Evolutionary conservation across 2,329 filamentous ascomycete species (phyloP), one percentile per base, ranked within the genome.

Genomic region (Epichloe amarillans): DNA sequence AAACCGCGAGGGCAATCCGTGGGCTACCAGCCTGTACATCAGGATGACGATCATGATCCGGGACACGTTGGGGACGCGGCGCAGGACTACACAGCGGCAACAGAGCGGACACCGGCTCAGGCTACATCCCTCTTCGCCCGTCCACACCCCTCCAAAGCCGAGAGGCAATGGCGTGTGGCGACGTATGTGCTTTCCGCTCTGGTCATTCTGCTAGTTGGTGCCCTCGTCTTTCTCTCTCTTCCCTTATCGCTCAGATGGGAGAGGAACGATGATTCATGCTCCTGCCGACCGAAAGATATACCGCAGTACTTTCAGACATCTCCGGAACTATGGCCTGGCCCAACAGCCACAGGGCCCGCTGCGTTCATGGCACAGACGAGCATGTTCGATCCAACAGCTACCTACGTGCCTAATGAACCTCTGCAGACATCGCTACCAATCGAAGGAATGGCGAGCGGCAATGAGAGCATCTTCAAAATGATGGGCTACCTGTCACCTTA

Each of bases 311-410:
- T 82, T 58, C 76, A 82, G 62, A 83, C 79, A 0, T 71, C 69
- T 23, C 78, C 79, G 3, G 71, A 82, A 62, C 63, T 81, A 43
- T 80, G 73, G 71, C 66, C 73, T 64, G 83, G 83, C 1, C 83
- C 83, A 38, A 87, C 82, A 4, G 73, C 80, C n/a, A 89, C 84
- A 1, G 86, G 85, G 14, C 69, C 67, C 51, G 72, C 83, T 26
- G 79, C 85, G 1, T 88, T 87, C 62, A 69, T 89, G 52, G 85
- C 84, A 1, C 78, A 87, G 66, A 86, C 80, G 6, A 81, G 84
- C 56, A 75, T 77, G 1, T 80, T 85, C 39, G 75, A 82, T 19
- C 84, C 85, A 55, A 73, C 79, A 8, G 76, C 68, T 2, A 74
- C 80, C 5, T 88, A 80, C 61, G 78, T 83, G 35, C 81, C 84